phyloP scores from a whole-genome alignment of 2,329 filamentous ascomycete species.

The Aspergillus unguis region DNA sequence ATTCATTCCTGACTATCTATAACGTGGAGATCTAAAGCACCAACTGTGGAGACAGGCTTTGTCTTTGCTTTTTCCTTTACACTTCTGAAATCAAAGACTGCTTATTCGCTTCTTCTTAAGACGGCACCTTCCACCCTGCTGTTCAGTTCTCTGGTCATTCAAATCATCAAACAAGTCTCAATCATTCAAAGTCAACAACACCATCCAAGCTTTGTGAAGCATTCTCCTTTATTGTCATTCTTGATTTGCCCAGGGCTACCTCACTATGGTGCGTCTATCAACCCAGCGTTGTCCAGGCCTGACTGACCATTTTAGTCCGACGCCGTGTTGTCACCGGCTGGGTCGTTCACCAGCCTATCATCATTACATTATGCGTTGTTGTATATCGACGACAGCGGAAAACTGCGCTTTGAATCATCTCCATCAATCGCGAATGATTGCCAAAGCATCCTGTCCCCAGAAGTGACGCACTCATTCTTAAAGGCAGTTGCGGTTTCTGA shows the following conservation, averaged over 20 bases:
- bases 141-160: neutral
- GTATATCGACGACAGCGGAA: slow-evolving; percentile 30
- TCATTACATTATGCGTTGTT: slow-evolving; percentile 33
- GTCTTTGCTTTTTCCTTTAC: neutral
- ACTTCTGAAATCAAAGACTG: too few relatives aligned
- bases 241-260: neutral
- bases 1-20: neutral
- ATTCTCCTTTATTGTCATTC: neutral
- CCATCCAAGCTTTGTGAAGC: neutral
- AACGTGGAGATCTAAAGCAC: neutral
- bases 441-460: slow-evolving; percentile 27
- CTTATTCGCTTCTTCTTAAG: neutral
- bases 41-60: neutral
- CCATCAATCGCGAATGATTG: slow-evolving; percentile 28
- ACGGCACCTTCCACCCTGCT: neutral
- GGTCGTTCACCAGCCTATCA: slow-evolving; percentile 20
- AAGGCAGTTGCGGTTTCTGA: slow-evolving; percentile 28
- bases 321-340: slow-evolving; percentile 21
- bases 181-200: too few relatives aligned
- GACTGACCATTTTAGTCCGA: slow-evolving; percentile 14
- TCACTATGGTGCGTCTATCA: neutral
- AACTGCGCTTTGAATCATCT: slow-evolving; percentile 30
- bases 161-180: too few relatives aligned
- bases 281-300: neutral
- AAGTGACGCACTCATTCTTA: slow-evolving; percentile 29